Percentiles rank a stretch among this genome's conserved stretches.
phyloP scores from a whole-genome alignment of 805 yeast species.

The Scheffersomyces lignosus region DNA sequence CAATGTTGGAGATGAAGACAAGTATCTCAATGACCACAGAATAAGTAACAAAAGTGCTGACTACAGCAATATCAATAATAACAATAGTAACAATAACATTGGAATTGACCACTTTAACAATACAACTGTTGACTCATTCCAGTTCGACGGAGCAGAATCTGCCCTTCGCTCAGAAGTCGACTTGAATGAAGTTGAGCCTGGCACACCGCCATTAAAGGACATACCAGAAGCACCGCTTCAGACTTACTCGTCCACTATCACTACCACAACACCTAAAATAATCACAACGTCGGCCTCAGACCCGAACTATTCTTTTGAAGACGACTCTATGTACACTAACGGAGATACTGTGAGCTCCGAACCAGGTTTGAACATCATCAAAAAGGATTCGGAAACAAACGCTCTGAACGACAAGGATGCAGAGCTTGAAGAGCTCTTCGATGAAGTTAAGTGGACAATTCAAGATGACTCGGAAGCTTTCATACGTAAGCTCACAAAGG shows the following conservation, averaged over 20 bases:
- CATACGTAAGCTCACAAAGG: slow-evolving; percentile 56
- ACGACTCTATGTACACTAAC: slow-evolving; percentile 10
- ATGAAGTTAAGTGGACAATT: slow-evolving; percentile 75
- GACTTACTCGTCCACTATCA: not conserved
- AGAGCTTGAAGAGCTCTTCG: slow-evolving; percentile 65
- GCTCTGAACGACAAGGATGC: slow-evolving; percentile 34
- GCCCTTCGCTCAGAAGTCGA: no score
- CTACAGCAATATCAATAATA: not conserved
- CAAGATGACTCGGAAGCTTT: slow-evolving; percentile 62
- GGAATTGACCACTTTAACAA: no score
- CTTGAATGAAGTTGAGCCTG: slow-evolving; percentile 2
- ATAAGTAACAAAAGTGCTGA: not conserved
- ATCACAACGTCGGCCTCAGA: not conserved
- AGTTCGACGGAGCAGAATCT: no score
- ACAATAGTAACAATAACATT: no score
- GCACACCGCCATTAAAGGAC: no score
- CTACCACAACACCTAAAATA: not conserved
- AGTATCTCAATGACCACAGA: no score
- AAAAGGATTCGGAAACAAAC: slow-evolving; percentile 6
- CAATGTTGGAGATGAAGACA: no score
- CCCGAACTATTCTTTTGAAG: slow-evolving; percentile 10
- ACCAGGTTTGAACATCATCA: slow-evolving; percentile 1
- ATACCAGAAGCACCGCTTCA: no score
- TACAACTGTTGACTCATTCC: no score
- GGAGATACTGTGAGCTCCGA: not conserved